These are phyloP conservation scores for Kernera saxatilis DNA, from an alignment of 345 rosid species.

Conservation along the genomic window DNA sequence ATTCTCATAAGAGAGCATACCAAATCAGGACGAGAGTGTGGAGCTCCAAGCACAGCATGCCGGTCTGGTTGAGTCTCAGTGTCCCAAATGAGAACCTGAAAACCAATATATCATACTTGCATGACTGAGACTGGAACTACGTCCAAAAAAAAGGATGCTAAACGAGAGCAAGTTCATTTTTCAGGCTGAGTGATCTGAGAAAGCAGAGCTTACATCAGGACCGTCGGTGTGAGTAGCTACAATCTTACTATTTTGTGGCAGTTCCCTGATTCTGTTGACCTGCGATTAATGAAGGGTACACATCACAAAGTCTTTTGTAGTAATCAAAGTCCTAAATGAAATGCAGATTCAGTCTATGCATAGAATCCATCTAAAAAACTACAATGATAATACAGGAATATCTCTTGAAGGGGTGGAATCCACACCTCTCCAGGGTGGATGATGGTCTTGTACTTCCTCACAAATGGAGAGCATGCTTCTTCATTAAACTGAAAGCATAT, in stretches of 20 bases:
- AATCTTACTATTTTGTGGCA: constrained; percentile 76
- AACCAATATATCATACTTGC: constrained; percentile 12
- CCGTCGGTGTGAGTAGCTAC: constrained; percentile 96
- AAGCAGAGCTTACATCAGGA: constrained; percentile 58
- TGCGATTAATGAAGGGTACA: constrained; percentile 24
- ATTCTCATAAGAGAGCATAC: constrained; percentile 30
- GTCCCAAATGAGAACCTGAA: constrained; percentile 94
- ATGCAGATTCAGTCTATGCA: not conserved
- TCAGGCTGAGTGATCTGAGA: not conserved
- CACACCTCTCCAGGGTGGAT: constrained; percentile 97
- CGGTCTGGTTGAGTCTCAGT: constrained; percentile 89
- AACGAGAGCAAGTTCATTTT: not conserved
- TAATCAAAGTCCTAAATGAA: not conserved
- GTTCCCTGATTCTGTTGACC: constrained; percentile 97
- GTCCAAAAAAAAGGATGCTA: not conserved
- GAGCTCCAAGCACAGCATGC: constrained; percentile 86
- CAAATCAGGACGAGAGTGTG: constrained; percentile 86
- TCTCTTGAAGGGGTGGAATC: not conserved
- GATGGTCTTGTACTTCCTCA: constrained; percentile 88
- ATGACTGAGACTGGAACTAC: constrained; percentile 4
- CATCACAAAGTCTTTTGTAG: not conserved
- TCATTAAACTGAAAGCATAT: constrained; percentile 54
- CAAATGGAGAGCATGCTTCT: constrained; percentile 81
- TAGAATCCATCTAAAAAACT: not conserved
- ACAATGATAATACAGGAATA: not conserved